phyloP scores from a whole-genome alignment of 257 asterid genomes.

The Echites panduratus region DNA sequence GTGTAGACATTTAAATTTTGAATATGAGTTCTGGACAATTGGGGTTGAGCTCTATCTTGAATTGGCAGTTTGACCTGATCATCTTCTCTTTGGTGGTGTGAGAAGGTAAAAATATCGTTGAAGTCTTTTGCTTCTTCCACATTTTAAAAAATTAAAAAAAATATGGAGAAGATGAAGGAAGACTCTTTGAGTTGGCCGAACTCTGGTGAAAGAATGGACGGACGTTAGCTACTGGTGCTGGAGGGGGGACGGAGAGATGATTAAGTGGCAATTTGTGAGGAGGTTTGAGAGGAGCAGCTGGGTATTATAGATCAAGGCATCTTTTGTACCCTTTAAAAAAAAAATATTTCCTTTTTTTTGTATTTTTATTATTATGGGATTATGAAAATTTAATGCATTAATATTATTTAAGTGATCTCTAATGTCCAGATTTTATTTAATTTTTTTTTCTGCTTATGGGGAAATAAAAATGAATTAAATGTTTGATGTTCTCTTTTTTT shows the following conservation, averaged over 20 bases:
- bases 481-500: neutral
- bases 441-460: neutral
- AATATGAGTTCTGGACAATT: neutral
- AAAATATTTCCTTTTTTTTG: neutral
- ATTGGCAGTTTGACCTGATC: neutral
- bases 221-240: neutral
- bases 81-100: too few species aligned
- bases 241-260: neutral
- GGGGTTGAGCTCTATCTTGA: neutral
- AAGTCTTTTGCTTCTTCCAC: neutral
- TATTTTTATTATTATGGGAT: neutral
- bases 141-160: too few species aligned
- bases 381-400: conserved; percentile 9
- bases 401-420: neutral
- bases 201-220: neutral
- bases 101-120: neutral
- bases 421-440: neutral
- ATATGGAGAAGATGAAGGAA: neutral
- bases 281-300: neutral
- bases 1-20: conserved; percentile 7
- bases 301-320: neutral
- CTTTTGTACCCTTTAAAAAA: conserved; percentile 10
- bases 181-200: neutral
- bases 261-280: conserved; percentile 10
- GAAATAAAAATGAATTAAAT: neutral